These are phyloP conservation scores for Neofusicoccum kwambonambiense DNA, from an alignment of 2,329 filamentous ascomycete species.

Conservation along the genomic window DNA sequence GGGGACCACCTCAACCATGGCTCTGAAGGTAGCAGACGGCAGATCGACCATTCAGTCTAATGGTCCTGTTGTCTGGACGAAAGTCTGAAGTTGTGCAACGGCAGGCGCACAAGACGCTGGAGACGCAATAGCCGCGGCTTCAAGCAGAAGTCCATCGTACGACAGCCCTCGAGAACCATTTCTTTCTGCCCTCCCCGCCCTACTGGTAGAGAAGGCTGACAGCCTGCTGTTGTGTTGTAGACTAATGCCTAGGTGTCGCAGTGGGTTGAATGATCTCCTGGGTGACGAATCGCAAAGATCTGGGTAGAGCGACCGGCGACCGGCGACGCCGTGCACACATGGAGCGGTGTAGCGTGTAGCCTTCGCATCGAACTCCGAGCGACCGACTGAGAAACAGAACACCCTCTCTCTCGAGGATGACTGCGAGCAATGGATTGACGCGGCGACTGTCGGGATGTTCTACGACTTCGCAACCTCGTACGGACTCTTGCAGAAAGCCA, in stretches of 20 bases:
- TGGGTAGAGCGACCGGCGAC: background rate
- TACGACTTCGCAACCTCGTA: background rate
- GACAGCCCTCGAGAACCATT: background rate
- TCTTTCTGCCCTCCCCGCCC: background rate
- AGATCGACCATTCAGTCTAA: background rate
- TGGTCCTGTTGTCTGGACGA: background rate
- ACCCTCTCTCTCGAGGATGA: background rate
- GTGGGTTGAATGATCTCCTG: background rate
- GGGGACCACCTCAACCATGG: background rate
- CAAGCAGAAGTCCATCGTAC: background rate
- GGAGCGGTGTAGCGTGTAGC: slow-evolving; percentile 3
- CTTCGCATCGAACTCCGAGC: background rate
- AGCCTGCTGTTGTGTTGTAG: background rate
- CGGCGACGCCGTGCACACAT: background rate
- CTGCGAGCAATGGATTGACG: background rate
- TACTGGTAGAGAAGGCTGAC: background rate
- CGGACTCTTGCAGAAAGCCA: background rate
- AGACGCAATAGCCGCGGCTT: slow-evolving; percentile 4
- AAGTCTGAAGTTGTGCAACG: background rate
- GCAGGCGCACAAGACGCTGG: background rate
- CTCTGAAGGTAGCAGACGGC: background rate
- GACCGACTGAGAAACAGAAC: background rate
- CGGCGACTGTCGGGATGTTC: background rate
- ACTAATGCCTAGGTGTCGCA: background rate
- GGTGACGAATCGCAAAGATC: background rate